Base-by-base conservation (phyloP, 2,329 filamentous ascomycete genomes). In the Alternaria gaisen region DNA sequence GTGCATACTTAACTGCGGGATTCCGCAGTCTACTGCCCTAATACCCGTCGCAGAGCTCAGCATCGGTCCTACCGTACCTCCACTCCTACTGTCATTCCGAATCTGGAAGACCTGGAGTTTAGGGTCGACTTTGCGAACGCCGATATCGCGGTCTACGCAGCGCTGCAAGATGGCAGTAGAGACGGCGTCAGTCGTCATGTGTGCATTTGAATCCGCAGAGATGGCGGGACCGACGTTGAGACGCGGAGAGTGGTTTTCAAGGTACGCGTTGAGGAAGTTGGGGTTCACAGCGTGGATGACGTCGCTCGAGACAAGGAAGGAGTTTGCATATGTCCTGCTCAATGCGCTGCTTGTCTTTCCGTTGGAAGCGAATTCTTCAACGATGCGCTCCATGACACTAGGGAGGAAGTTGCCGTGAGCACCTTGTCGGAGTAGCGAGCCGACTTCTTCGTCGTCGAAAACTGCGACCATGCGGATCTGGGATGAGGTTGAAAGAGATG, bases 371-470 rank as follows among this genome's bases (percentile, higher is more conserved):
- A 90, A 87, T 20, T 85, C 84, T 77, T 96, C 93, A 56, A 93
- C 87, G 57, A 93, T 88, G 63, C 94, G 91, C 81, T 96, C 92
- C 60, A 98, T 86, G 24, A 90, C 87, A 38, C 86, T 85, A 41
- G 92, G 91, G 58, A 98, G 85, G 83, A 97, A 96, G 83, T 97
- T 98, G 57, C 92, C 90, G 54, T 87, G 86, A 6, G 95, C 95
- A 62, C 95, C 95, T 81, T 98, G 94, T 57, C 94, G 91, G 52
- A 97, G 87, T 9, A 93, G 84, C 26, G 91, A 96, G 62, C 95
- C 95, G 63, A 99, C 97, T 79, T 99, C 95, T 79, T 99, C 95
- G 72, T 97, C 91, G 75, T 98, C 95, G 74, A 98, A 98, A 71
- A 97, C 89, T n/a, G 91, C 93, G 36, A 95, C 92, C 56, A 97